A percentile compares a stretch with the other conserved stretches of the same genome.
Conservation (phyloP, 306 rosid species). For the Malus asiatica region DNA sequence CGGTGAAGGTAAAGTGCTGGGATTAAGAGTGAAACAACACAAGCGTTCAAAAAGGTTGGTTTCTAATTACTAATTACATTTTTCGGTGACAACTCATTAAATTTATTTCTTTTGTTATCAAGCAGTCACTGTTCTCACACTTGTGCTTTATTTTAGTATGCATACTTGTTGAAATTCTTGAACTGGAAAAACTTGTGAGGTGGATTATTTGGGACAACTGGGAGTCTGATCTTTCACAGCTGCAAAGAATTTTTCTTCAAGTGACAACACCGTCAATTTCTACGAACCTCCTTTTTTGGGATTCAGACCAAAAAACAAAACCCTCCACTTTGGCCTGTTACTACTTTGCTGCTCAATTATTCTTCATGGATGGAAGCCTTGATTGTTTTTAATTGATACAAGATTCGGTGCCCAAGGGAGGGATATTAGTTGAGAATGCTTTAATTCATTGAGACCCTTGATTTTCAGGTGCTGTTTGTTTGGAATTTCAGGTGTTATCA, state of each 20-base stretch:
- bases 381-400: not conserved
- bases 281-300: not conserved
- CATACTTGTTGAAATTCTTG: not conserved
- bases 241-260: slow-evolving; percentile 2
- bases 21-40: slow-evolving; percentile 49
- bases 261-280: not conserved
- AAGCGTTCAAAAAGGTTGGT: slow-evolving; percentile 66
- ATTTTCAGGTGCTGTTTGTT: not conserved
- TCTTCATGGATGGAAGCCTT: slow-evolving; percentile 12
- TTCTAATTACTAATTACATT: slow-evolving; percentile 7
- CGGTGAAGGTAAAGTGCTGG: slow-evolving; percentile 42
- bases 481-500: not conserved
- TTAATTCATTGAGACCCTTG: not conserved
- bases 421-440: slow-evolving; percentile 4
- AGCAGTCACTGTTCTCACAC: slow-evolving; percentile 11
- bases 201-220: slow-evolving; percentile 16
- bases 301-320: not conserved
- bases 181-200: slow-evolving; percentile 18
- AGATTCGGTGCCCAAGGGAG: slow-evolving; percentile 9
- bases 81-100: slow-evolving; percentile 11
- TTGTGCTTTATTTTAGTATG: slow-evolving; percentile 9
- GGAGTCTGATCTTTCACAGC: slow-evolving; percentile 31
- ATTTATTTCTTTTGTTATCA: slow-evolving; percentile 20
- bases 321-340: slow-evolving; percentile 13
- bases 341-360: slow-evolving; percentile 15